Evolutionary conservation across 2,329 filamentous ascomycete species (phyloP).

Genomic region (Amesomyces nigricolor): DNA sequence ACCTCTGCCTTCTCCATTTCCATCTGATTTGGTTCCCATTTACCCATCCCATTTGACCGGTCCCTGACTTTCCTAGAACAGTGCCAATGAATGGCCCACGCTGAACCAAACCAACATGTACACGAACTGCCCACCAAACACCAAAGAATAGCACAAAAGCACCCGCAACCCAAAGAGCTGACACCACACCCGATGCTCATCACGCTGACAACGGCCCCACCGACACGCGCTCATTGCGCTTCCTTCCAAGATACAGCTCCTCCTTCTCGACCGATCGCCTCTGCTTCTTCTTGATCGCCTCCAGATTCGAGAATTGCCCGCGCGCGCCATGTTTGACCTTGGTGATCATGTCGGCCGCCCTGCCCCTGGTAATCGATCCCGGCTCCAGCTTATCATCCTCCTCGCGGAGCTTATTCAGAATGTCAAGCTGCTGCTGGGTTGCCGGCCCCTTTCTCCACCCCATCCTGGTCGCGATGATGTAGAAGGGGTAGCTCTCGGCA

Average conservation of each 20-base stretch:
- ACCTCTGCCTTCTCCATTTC: too few relatives aligned
- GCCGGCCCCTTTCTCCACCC: slow-evolving; percentile 66
- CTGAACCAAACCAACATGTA: too few relatives aligned
- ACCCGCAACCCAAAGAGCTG: too few relatives aligned
- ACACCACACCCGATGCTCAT: slow-evolving; percentile 4
- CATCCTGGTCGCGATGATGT: slow-evolving; percentile 60
- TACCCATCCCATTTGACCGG: too few relatives aligned
- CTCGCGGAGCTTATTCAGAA: slow-evolving; percentile 60
- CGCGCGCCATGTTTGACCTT: slow-evolving; percentile 80
- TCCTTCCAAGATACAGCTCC: slow-evolving; percentile 37
- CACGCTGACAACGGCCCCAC: slow-evolving; percentile 47
- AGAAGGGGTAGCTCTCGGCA: slow-evolving; percentile 56
- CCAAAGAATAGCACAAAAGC: too few relatives aligned
- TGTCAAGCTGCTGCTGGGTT: slow-evolving; percentile 58
- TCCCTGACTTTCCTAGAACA: too few relatives aligned
- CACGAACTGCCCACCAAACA: too few relatives aligned
- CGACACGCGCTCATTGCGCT: slow-evolving; percentile 45
- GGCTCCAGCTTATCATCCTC: slow-evolving; percentile 49
- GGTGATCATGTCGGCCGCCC: slow-evolving; percentile 84
- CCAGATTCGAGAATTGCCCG: slow-evolving; percentile 52
- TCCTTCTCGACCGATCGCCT: slow-evolving; percentile 34
- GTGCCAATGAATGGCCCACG: too few relatives aligned
- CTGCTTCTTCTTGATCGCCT: slow-evolving; percentile 47
- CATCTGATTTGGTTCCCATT: too few relatives aligned
- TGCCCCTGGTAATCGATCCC: slow-evolving; percentile 66